These are phyloP conservation scores for Prunus mongolica DNA, from an alignment of 306 rosid species.

Conservation along the genomic window DNA sequence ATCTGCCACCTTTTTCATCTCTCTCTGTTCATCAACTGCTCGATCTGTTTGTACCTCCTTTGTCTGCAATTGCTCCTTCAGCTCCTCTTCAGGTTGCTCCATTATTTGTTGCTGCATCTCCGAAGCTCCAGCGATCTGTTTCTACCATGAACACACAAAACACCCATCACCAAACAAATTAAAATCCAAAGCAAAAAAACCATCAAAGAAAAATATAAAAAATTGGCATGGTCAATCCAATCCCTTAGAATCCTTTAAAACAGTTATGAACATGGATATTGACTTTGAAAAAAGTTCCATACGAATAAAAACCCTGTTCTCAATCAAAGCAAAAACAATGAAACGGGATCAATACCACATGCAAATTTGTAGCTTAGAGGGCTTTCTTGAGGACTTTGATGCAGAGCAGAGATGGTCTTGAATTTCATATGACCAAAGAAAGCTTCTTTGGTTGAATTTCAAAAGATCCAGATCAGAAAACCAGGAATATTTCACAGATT, in stretches of 20 bases:
- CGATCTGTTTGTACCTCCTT: conserved; percentile 37
- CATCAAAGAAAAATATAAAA: neutral
- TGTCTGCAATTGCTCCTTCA: conserved; percentile 19
- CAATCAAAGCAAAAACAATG: neutral
- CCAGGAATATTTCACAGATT: neutral
- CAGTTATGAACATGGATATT: neutral
- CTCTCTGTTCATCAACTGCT: conserved; percentile 27
- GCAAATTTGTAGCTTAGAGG: neutral
- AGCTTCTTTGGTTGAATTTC: neutral
- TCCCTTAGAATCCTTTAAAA: neutral
- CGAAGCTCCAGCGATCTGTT: neutral
- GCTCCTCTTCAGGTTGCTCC: conserved; percentile 31
- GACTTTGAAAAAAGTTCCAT: too few relatives aligned
- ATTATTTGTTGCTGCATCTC: conserved; percentile 28
- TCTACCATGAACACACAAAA: neutral
- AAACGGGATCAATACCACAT: neutral
- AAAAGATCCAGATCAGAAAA: conserved; percentile 1
- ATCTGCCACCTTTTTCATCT: conserved; percentile 30
- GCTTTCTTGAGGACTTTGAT: neutral
- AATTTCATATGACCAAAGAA: neutral
- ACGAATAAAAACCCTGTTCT: too few relatives aligned
- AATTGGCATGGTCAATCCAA: neutral
- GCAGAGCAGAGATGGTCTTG: neutral
- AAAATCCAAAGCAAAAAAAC: neutral
- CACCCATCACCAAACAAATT: neutral